Evolutionary conservation across 257 asterid species (phyloP).

Genomic region (Leonotis leonurus): DNA sequence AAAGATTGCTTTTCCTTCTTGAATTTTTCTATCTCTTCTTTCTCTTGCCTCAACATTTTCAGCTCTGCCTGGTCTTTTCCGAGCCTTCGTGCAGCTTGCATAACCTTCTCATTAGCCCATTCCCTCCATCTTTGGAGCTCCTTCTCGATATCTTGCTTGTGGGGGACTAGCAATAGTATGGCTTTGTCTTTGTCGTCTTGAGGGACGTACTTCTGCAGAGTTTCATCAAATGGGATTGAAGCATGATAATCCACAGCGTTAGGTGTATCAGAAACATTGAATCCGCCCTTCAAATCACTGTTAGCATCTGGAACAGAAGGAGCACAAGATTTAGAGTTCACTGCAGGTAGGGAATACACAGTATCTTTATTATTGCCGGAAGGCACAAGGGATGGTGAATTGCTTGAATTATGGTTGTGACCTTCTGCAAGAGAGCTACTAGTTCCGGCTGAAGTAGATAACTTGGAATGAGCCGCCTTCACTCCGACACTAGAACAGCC

Average conservation of each 20-base stretch:
- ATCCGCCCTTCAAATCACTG: conserved; percentile 11
- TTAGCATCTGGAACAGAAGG: conserved; percentile 17
- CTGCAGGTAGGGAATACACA: conserved; percentile 32
- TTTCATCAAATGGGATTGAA: conserved; percentile 45
- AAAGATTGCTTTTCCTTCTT: conserved; percentile 46
- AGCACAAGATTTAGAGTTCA: conserved; percentile 19
- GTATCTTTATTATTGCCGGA: conserved; percentile 23
- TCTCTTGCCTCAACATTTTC: conserved; percentile 66
- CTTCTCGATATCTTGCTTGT: conserved; percentile 34
- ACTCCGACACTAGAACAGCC: conserved; percentile 30
- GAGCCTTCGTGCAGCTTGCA: conserved; percentile 66
- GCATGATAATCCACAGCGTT: conserved; percentile 31
- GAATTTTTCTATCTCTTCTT: conserved; percentile 43
- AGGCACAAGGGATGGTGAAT: conserved; percentile 17
- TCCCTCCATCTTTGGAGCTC: conserved; percentile 52
- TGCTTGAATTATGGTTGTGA: conserved; percentile 14
- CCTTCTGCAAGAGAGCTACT: conserved; percentile 23
- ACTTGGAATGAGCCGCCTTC: conserved; percentile 36
- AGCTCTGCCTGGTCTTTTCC: conserved; percentile 52
- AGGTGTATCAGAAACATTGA: conserved; percentile 16
- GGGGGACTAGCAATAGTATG: conserved; percentile 33
- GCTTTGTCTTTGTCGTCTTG: conserved; percentile 46
- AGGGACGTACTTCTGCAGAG: conserved; percentile 37
- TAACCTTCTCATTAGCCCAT: conserved; percentile 71
- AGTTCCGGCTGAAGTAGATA: conserved; percentile 14